Evolutionary conservation across 2,329 filamentous ascomycete species (phyloP).

Genomic region (Leptographium radiaticola): DNA sequence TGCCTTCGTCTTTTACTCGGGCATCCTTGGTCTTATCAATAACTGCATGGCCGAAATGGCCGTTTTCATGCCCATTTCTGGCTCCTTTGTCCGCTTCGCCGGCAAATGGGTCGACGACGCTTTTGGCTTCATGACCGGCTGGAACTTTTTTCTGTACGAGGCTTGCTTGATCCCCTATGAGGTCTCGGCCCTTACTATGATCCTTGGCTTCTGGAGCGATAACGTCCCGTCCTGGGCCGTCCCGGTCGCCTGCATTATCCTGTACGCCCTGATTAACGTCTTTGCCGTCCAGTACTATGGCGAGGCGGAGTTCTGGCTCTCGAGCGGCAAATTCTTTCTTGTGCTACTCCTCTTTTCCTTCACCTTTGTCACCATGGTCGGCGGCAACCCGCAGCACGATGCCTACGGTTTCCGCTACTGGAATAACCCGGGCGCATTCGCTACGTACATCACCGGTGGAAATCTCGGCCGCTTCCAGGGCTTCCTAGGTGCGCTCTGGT

Average conservation of each 20-base stretch:
- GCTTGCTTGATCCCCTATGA: constrained; percentile 27
- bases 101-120: constrained; percentile 55
- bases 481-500: constrained; percentile 15
- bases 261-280: constrained; percentile 2
- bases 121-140: constrained; percentile 40
- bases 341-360: constrained; percentile 45
- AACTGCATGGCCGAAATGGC: constrained; percentile 55
- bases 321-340: constrained; percentile 27
- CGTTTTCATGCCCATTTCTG: constrained; percentile 46
- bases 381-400: constrained; percentile 36
- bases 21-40: constrained; percentile 46
- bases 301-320: constrained; percentile 33
- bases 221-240: constrained; percentile 30
- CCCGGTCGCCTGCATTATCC: constrained; percentile 38
- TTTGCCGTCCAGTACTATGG: constrained; percentile 20
- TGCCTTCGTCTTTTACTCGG: constrained; percentile 42
- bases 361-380: constrained; percentile 40
- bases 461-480: constrained; percentile 20
- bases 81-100: constrained; percentile 51
- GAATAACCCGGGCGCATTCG: constrained; percentile 28
- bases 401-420: constrained; percentile 29
- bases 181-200: constrained; percentile 25
- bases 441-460: constrained; percentile 20
- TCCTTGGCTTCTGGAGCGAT: constrained; percentile 32
- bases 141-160: constrained; percentile 30